A percentile compares a stretch with the other conserved stretches of the same genome.
phyloP scores from a whole-genome alignment of 768 basidiomycete species.

The Mycena alexandri region DNA sequence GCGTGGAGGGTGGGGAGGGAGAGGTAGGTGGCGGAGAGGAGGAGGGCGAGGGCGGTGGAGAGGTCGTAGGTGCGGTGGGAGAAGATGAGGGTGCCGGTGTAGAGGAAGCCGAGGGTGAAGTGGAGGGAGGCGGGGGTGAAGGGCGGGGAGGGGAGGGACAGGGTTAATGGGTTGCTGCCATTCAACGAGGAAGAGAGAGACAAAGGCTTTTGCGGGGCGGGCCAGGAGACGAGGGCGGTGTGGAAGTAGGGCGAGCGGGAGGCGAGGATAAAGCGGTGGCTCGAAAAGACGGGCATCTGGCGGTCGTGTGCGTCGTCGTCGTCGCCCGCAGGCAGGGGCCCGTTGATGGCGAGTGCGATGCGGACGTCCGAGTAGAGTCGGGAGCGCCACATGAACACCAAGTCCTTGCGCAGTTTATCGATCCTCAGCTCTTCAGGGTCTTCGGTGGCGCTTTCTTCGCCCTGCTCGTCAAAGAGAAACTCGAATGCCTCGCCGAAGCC shows the following conservation, averaged over 20 bases:
- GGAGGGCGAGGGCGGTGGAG: slow-evolving; percentile 90
- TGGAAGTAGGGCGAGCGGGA: slow-evolving; percentile 93
- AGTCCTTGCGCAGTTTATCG: slow-evolving; percentile 91
- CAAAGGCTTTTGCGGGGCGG: slow-evolving; percentile 46
- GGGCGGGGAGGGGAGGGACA: slow-evolving; percentile 89
- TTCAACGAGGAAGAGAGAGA: slow-evolving; percentile 16
- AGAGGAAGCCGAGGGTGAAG: slow-evolving; percentile 94
- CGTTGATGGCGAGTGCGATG: slow-evolving; percentile 80
- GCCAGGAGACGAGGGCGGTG: slow-evolving; percentile 80
- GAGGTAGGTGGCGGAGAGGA: slow-evolving; percentile 87
- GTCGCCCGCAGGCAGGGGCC: slow-evolving; percentile 59
- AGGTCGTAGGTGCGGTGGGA: slow-evolving; percentile 95
- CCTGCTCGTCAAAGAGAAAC: slow-evolving; percentile 83
- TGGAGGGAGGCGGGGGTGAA: slow-evolving; percentile 96
- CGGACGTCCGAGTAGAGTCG: slow-evolving; percentile 94
- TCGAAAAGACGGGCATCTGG: slow-evolving; percentile 76
- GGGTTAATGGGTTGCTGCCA: slow-evolving; percentile 60
- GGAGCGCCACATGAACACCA: slow-evolving; percentile 97
- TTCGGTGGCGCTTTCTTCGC: slow-evolving; percentile 54
- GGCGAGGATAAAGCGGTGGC: slow-evolving; percentile 93
- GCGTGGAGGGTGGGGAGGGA: slow-evolving; percentile 76
- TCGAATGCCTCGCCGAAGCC: slow-evolving; percentile 91
- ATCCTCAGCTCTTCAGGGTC: slow-evolving; percentile 67
- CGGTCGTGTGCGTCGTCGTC: slow-evolving; percentile 73
- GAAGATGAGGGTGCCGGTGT: slow-evolving; percentile 94